These are phyloP conservation scores for Gracilariopsis chorda DNA, from an alignment of 23 red algal species.

Conservation along the genomic window DNA sequence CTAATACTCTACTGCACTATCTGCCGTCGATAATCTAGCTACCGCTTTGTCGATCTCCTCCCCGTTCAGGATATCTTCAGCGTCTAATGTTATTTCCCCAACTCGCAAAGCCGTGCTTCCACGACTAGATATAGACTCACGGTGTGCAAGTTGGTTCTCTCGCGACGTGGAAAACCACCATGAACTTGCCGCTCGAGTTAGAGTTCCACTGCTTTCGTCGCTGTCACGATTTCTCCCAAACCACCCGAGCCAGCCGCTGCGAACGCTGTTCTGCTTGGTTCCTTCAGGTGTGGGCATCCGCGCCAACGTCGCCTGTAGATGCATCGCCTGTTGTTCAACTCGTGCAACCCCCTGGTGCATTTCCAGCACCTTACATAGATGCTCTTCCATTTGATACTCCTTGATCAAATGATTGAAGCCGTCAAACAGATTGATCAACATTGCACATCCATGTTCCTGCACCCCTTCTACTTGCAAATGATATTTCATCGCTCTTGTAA, in stretches of 20 bases:
- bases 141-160: not conserved
- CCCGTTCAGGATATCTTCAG: not conserved
- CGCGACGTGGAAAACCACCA: constrained; percentile 14
- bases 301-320: not conserved
- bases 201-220: not conserved
- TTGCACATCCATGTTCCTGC: constrained; percentile 49
- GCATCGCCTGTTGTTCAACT: constrained; percentile 1
- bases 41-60: constrained; percentile 1
- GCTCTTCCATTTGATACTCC: constrained; percentile 12
- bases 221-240: not conserved
- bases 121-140: not conserved
- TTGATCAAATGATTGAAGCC: constrained; percentile 3
- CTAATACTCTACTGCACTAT: constrained; percentile 19
- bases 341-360: not conserved
- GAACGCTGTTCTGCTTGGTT: not conserved
- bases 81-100: not conserved
- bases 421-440: constrained; percentile 42
- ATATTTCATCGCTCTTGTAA: constrained; percentile 4
- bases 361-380: constrained; percentile 6
- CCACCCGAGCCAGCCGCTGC: not conserved
- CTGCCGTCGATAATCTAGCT: not conserved
- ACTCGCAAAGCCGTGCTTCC: not conserved
- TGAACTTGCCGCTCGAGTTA: constrained; percentile 4
- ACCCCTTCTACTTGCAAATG: not conserved
- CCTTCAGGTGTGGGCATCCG: constrained; percentile 1